phyloP scores from a whole-genome alignment of 148 eudicot species.

The Heliosperma pusillum region DNA sequence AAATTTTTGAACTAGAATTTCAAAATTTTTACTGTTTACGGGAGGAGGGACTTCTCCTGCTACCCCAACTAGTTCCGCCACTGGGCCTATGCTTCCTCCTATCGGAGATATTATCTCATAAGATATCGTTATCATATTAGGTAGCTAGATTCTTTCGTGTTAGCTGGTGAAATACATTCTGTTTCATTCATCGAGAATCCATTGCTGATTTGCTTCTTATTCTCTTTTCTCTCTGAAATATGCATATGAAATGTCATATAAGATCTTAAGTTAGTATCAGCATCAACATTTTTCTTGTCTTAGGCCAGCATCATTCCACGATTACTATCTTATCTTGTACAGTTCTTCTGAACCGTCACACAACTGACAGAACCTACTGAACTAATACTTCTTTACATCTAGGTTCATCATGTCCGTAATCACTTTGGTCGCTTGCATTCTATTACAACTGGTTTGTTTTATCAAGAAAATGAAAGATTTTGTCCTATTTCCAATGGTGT shows the following conservation, averaged over 20 bases:
- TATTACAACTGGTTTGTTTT: too few relatives aligned
- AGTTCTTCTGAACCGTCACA: conserved; percentile 1
- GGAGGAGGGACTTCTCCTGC: too few relatives aligned
- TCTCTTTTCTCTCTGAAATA: not conserved
- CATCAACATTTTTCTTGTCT: conserved; percentile 14
- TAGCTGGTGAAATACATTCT: too few relatives aligned
- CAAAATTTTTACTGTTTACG: too few relatives aligned
- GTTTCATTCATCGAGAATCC: not conserved
- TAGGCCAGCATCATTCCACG: not conserved
- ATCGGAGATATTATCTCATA: too few relatives aligned
- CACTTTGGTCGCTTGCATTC: not conserved
- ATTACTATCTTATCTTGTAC: not conserved
- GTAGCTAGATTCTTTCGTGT: too few relatives aligned
- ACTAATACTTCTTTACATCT: not conserved
- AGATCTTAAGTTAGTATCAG: not conserved
- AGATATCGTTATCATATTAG: too few relatives aligned
- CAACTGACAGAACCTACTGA: not conserved
- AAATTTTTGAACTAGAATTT: too few relatives aligned
- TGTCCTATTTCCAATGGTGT: too few relatives aligned
- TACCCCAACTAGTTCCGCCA: too few relatives aligned
- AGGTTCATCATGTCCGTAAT: not conserved
- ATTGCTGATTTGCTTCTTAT: not conserved
- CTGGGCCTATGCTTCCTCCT: too few relatives aligned
- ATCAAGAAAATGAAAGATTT: too few relatives aligned
- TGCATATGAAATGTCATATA: conserved; percentile 6